Conservation (phyloP, 495 filamentous ascomycete genomes). For the Xylaria longipes region DNA sequence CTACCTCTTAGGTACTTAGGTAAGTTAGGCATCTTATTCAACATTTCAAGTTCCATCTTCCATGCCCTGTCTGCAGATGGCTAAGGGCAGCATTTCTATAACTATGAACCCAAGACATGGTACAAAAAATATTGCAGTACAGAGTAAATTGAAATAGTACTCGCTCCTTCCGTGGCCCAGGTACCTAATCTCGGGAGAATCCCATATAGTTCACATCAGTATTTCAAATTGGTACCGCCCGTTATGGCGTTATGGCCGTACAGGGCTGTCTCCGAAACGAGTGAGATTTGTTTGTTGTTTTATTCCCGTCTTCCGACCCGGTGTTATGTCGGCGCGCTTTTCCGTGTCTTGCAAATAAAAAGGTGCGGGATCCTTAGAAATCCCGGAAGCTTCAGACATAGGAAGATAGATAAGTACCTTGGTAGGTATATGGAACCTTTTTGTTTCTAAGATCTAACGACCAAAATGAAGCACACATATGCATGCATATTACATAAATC, state of each 20-base stretch:
- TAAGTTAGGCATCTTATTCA: neutral
- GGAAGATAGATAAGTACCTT: neutral
- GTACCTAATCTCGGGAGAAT: neutral
- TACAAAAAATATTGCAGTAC: neutral
- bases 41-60: neutral
- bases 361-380: constrained; percentile 6
- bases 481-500: neutral
- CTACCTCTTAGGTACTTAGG: too few species aligned
- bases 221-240: constrained; percentile 7
- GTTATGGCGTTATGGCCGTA: neutral
- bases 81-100: neutral
- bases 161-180: neutral
- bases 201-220: neutral
- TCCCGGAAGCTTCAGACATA: constrained; percentile 4
- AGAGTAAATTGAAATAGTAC: neutral
- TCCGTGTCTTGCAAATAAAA: neutral
- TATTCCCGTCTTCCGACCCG: neutral
- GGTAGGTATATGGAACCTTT: neutral
- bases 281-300: neutral
- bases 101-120: neutral
- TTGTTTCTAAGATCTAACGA: neutral
- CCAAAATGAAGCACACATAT: neutral
- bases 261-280: neutral
- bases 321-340: constrained; percentile 1
- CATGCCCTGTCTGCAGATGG: neutral